Evolutionary conservation across 2,329 filamentous ascomycete species (phyloP), one percentile per base, ranked within the genome.

Genomic region (Aschersonia sp.): DNA sequence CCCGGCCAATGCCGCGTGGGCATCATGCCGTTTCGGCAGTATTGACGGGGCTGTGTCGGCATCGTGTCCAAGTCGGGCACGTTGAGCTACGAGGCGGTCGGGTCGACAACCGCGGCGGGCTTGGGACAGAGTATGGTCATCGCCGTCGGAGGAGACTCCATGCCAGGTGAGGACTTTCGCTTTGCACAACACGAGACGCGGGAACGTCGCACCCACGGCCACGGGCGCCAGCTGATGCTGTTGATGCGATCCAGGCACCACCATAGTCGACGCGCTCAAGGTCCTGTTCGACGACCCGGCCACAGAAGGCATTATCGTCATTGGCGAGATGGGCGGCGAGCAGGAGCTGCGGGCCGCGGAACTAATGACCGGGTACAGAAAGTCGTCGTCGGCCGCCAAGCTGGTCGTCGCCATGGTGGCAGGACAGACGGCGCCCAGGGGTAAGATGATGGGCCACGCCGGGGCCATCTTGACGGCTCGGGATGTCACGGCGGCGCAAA

Each of bases 41-140:
- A 66, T 30, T 51, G 48, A 1, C 74, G 78, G 1, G 85, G 84
- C 0, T 74, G 77, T 49, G 70, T 91, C 29, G 85, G 84, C 2
- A 85, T 91, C 48, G 77, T 86, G 3, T 83, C 84, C n/a, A 89
- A 87, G 59, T 88, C 83, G 0, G 85, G 85, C 1, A 91, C 85
- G 0, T 65, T 91, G 41, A 87, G 83, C 51, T 91, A 89, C 56
- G 85, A 91, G 61, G 79, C 85, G 2, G 85, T 89, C 1, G 85
- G 82, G 0, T 81, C 83, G 1, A 80, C 85, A 30, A 85, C 82
- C 5, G 72, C 80, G 51, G 80, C 77, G n/a, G 84, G 85, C 0
- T 66, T 89, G 1, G 85, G 85, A 0, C 85, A 91, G 61, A 87
- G 82, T 56, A 66, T 89, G 5, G 85, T 84, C 42, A 80, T 89